Evolutionary conservation across 2,329 filamentous ascomycete genomes (phyloP).

Genomic region (Didymella sp.): DNA sequence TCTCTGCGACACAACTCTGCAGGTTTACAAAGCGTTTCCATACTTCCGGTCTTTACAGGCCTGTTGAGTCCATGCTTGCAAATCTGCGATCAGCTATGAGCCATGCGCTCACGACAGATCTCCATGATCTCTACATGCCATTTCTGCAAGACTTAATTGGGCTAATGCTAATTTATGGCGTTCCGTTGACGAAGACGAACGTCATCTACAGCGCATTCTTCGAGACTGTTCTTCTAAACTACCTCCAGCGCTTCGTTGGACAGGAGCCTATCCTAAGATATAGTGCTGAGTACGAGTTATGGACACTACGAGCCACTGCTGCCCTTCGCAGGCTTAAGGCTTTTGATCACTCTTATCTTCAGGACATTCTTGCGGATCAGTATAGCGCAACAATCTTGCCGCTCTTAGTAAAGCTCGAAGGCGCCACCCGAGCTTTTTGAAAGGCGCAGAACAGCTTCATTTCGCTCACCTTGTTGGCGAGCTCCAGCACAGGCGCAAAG

Average conservation of each 20-base stretch:
- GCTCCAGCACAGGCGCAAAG: neutral
- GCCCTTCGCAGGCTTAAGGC: neutral
- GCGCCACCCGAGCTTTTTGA: neutral
- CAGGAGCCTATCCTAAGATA: neutral
- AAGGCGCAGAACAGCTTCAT: neutral
- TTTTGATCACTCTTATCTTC: constrained; percentile 13
- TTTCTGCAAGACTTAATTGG: constrained; percentile 12
- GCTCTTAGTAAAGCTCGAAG: neutral
- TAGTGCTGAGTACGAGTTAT: neutral
- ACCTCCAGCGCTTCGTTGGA: constrained; percentile 11
- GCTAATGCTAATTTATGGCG: constrained; percentile 12
- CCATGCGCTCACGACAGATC: neutral
- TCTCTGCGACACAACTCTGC: constrained; percentile 2
- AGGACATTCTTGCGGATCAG: constrained; percentile 1
- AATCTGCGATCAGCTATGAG: neutral
- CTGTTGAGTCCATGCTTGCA: constrained; percentile 2
- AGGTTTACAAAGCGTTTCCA: constrained; percentile 6
- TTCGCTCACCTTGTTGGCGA: neutral
- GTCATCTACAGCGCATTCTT: constrained; percentile 3
- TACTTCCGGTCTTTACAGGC: neutral
- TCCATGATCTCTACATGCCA: constrained; percentile 7
- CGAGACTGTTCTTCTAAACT: constrained; percentile 4
- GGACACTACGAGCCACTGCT: constrained; percentile 2
- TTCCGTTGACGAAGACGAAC: constrained; percentile 4
- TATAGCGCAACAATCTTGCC: constrained; percentile 1